Evolutionary conservation across 345 rosid genomes (phyloP), one percentile per base, ranked within the genome.

Genomic region (Physaria fendleri): DNA sequence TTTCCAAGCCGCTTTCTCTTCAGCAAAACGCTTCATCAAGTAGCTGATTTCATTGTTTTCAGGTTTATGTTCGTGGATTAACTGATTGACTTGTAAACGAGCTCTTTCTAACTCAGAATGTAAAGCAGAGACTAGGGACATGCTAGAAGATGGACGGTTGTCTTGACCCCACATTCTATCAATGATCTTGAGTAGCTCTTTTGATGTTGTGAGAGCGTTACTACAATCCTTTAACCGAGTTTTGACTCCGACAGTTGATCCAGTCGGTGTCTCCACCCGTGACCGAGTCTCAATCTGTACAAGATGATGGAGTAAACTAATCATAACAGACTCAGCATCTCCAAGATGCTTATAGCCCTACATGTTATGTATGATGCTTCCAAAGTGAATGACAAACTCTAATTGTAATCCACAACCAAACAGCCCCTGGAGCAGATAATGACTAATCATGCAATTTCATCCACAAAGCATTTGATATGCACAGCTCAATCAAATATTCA

Each of bases 71-170:
- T 89, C 99, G 41, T 85, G 95, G 68, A 87, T 82, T 14, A 83
- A 59, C 57, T 89, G 95, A 65, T 93, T 93, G 72, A 93, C 88
- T 71, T 82, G 91, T 72, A 89, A 71, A 35, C 95, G 85, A 72
- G 95, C 97, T 74, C 99, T 78, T 65, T 93, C 97, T 13, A 93
- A 88, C 81, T 93, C 99, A 8, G 99, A 82, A 68, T 93, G 99
- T 47, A 93, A 69, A 63, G 99, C 95, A 10, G 99, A 89, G 76
- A 93, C 77, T 25, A 93, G 91, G 30, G 97, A 85, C 88, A 87
- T 76, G 82, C 84, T 87, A 6, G 99, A 93, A 22, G 95, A 81
- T 61, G 95, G 92, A 18, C 90, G 85, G 58, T 80, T 88, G 66
- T 89, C n/a, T n/a, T 77, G 86, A 66, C 94, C 90, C 97, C 97